Conservation (phyloP, 2,329 filamentous ascomycete species). For the Aspergillus pseudoviridinutans region DNA sequence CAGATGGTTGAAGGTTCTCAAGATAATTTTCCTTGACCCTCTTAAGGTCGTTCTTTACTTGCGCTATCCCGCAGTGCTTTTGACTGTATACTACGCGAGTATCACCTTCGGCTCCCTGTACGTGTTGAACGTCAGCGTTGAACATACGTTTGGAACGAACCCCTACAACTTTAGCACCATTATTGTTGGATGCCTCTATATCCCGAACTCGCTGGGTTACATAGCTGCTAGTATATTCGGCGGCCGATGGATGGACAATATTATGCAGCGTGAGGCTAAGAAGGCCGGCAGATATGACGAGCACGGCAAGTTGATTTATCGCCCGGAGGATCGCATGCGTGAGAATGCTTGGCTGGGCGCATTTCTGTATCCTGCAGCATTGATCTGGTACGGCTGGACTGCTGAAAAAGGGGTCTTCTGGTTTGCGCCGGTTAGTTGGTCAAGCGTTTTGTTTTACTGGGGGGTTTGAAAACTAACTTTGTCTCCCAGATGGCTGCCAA, state of each 20-base stretch:
- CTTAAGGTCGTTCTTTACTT: conserved; percentile 67
- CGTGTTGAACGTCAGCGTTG: conserved; percentile 71
- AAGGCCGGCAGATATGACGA: conserved; percentile 66
- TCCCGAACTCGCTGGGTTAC: conserved; percentile 73
- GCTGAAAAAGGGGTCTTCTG: conserved; percentile 60
- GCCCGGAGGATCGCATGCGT: conserved; percentile 76
- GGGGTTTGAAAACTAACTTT: conserved; percentile 2
- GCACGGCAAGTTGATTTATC: conserved; percentile 61
- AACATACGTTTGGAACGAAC: conserved; percentile 60
- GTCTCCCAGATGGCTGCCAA: conserved; percentile 53
- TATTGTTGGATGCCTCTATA: conserved; percentile 70
- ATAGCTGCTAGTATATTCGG: conserved; percentile 64
- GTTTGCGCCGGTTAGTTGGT: conserved; percentile 49
- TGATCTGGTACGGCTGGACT: conserved; percentile 77
- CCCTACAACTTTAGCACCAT: conserved; percentile 68
- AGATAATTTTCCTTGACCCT: conserved; percentile 67
- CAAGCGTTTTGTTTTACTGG: neutral
- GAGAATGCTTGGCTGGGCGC: conserved; percentile 78
- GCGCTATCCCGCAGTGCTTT: conserved; percentile 67
- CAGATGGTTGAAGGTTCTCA: conserved; percentile 51
- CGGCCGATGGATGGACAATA: conserved; percentile 72
- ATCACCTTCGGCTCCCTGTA: conserved; percentile 74
- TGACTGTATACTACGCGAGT: conserved; percentile 70
- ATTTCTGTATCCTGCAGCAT: conserved; percentile 63
- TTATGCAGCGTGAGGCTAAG: conserved; percentile 74